Percentiles rank a stretch among this genome's conserved stretches.
Evolutionary conservation across 768 basidiomycete genomes (phyloP).

Genomic region (Fomitopsis pulvina): DNA sequence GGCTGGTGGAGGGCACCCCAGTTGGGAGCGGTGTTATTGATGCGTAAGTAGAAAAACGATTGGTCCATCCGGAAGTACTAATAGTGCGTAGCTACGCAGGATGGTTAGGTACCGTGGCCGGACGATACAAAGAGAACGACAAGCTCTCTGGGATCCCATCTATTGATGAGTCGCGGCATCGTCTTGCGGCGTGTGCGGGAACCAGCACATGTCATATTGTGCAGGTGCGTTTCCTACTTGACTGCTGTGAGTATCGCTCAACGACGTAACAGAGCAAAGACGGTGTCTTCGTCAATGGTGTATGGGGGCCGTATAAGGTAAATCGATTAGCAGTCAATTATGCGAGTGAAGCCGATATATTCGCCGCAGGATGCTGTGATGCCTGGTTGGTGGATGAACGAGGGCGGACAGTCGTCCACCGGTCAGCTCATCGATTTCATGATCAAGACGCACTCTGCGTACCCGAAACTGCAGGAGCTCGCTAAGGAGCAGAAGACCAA

Average conservation of each 20-base stretch:
- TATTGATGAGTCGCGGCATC: conserved; percentile 69
- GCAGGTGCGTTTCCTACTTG: conserved; percentile 43
- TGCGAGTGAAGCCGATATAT: conserved; percentile 5
- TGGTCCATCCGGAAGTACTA: background rate
- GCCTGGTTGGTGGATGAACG: conserved; percentile 99
- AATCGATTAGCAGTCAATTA: conserved; percentile 3
- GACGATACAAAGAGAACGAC: conserved; percentile 49
- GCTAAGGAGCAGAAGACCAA: conserved; percentile 54
- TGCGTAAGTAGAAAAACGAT: conserved; percentile 48
- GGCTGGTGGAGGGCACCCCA: conserved; percentile 77
- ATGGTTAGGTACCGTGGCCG: conserved; percentile 94
- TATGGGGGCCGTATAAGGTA: conserved; percentile 89
- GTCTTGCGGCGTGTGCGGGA: conserved; percentile 90
- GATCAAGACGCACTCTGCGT: conserved; percentile 87
- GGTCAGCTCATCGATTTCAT: conserved; percentile 98
- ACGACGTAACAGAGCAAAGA: conserved; percentile 52
- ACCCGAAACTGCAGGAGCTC: conserved; percentile 56
- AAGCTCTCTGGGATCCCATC: conserved; percentile 49
- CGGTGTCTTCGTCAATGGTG: conserved; percentile 82
- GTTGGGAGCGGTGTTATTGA: conserved; percentile 96
- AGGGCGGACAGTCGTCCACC: conserved; percentile 97
- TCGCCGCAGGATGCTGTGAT: conserved; percentile 71
- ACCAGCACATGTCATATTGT: conserved; percentile 96
- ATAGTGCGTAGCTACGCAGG: conserved; percentile 67
- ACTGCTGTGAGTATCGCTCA: background rate